A percentile compares a stretch with the other conserved stretches of the same genome.
Evolutionary conservation across 1,139 yeast species (phyloP).

Genomic region (Saccharomyces pastorianus): DNA sequence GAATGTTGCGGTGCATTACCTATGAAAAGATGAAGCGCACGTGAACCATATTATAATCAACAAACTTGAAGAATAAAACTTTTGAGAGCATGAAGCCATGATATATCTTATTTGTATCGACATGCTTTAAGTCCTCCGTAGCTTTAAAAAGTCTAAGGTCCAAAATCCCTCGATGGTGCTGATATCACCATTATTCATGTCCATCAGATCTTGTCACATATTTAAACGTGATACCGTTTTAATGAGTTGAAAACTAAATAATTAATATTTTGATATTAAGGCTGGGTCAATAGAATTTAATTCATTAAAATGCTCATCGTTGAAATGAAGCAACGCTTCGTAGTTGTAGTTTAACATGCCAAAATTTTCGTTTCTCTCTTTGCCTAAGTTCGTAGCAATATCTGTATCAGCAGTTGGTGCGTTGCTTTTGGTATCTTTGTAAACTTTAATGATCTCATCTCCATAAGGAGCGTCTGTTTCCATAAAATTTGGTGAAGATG

Average conservation of each 20-base stretch:
- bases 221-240: not conserved
- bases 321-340: not conserved
- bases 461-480: not conserved
- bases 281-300: not conserved
- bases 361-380: not conserved
- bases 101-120: not conserved
- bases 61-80: not conserved
- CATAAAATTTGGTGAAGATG: not conserved
- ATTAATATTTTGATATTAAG: not conserved
- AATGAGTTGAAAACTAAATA: not conserved
- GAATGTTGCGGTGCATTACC: not conserved
- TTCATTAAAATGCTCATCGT: not conserved
- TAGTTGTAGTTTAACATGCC: not conserved
- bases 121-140: not conserved
- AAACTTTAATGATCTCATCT: not conserved
- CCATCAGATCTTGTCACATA: not conserved
- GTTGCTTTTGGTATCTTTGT: not conserved
- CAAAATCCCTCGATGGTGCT: not conserved
- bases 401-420: not conserved
- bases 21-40: not conserved
- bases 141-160: not conserved
- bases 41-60: not conserved
- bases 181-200: not conserved
- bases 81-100: not conserved
- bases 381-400: not conserved